Percentiles rank a stretch among this genome's conserved stretches.
phyloP scores from a whole-genome alignment of 352 stramenopile species.

The Pythium scleroteichum region DNA sequence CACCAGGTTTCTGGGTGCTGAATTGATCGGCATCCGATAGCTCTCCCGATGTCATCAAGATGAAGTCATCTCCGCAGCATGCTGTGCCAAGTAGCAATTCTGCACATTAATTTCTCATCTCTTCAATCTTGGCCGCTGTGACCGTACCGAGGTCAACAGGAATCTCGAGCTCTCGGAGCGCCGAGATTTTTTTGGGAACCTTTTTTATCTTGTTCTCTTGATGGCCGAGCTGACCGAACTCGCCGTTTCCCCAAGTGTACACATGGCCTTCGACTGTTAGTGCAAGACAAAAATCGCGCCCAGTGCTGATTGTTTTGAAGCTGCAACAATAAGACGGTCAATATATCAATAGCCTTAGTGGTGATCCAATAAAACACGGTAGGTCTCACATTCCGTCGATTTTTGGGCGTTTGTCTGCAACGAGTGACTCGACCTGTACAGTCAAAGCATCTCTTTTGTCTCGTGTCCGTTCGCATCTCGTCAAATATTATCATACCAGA shows the following conservation, averaged over 20 bases:
- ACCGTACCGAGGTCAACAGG: slow-evolving; percentile 61
- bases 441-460: too few species aligned
- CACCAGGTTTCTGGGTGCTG: slow-evolving; percentile 69
- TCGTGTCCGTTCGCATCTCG: too few species aligned
- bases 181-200: slow-evolving; percentile 82
- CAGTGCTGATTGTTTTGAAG: slow-evolving; percentile 56
- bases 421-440: slow-evolving; percentile 59
- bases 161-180: slow-evolving; percentile 75
- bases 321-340: too few species aligned
- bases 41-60: slow-evolving; percentile 70
- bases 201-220: slow-evolving; percentile 89
- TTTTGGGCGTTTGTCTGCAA: slow-evolving; percentile 76
- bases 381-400: slow-evolving; percentile 62
- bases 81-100: slow-evolving; percentile 31
- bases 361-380: background rate
- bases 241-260: slow-evolving; percentile 82
- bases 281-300: slow-evolving; percentile 59
- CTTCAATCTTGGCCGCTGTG: too few species aligned
- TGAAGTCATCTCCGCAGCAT: slow-evolving; percentile 64
- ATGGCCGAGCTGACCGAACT: slow-evolving; percentile 75
- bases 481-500: slow-evolving; percentile 36
- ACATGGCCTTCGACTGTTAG: slow-evolving; percentile 63
- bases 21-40: slow-evolving; percentile 73
- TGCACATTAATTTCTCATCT: too few species aligned
- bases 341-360: background rate